Base-by-base conservation (phyloP, 2,329 filamentous ascomycete species). In the Trichophyton mentagrophytes region DNA sequence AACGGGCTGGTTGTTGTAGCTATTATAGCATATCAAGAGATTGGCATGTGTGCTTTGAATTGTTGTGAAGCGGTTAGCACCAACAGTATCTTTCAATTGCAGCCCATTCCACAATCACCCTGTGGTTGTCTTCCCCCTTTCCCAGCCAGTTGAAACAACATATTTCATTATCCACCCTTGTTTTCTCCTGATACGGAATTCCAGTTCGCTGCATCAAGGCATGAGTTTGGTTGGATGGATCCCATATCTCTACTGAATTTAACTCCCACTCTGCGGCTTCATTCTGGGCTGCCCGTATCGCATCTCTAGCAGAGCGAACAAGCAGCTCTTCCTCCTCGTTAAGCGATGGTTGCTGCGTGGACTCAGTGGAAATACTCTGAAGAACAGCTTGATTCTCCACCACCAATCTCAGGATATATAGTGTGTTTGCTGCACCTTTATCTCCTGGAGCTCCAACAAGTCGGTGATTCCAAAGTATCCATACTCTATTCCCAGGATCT, bases 101-200 rank as follows among this genome's bases (percentile, higher is more conserved):
- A 25, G n/a, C 27, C 51, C 51, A 55, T 20, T 66, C 60, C 70
- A 38, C 66, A 66, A 69, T 69, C 71, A 11, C 66, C 17, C 8
- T 9, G 1, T 36, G 65, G 63, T 36, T 66, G 63, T 72, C 72
- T 47, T 70, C 65, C 64, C 72, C 69, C 25, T 70, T 72, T 20
- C 65, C 62, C n/a, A 71, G n/a, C 70, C 70, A 72, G 33, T 55
- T 55, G 15, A 55, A 8, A 36, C 49, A 55, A 9, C 27, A 36
- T 25, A 55, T 55, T 17, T 36, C 13, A 27, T 55, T 25, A 9
- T 55, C n/a, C 5, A 36, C 11, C 30, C 51, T 25, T 7, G 15
- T 15, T 68, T 17, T 15, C 27, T 33, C 5, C 3, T 15, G 27
- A 61, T 66, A 58, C 11, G 62, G 38, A 5, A 70, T 55, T 4